Evolutionary conservation across 768 basidiomycete species (phyloP).

Genomic region (Rhodosporidiobolus odoratus): DNA sequence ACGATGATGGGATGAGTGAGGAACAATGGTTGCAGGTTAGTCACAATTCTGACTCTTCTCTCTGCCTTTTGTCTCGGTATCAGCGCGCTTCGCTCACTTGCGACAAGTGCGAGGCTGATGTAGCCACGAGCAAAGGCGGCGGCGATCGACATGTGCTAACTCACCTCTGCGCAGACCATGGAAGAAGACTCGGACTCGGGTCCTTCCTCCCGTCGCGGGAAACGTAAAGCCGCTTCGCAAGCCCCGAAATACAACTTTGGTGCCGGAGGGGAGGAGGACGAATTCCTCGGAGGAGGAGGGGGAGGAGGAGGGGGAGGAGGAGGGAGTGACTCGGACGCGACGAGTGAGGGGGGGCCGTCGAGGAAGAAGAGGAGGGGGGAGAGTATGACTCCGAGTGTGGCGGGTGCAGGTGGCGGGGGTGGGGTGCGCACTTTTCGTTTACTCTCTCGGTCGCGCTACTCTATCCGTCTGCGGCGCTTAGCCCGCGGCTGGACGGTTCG

Average conservation of each 20-base stretch:
- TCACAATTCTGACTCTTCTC: constrained; percentile 21
- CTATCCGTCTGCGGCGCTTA: constrained; percentile 68
- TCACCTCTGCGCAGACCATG: not conserved
- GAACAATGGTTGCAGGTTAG: constrained; percentile 84
- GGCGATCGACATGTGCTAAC: not conserved
- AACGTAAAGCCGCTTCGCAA: constrained; percentile 12
- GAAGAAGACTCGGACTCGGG: constrained; percentile 31
- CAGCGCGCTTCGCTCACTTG: no score
- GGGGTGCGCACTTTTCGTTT: constrained; percentile 49
- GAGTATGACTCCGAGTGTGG: constrained; percentile 19
- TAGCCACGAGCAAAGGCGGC: no score
- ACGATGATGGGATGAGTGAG: constrained; percentile 88
- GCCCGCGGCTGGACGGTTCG: no score
- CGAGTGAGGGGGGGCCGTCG: constrained; percentile 38
- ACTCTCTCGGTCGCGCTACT: constrained; percentile 34
- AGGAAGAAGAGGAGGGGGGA: constrained; percentile 5
- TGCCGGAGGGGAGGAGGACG: constrained; percentile 51
- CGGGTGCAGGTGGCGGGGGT: constrained; percentile 67
- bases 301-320: not conserved
- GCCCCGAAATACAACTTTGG: constrained; percentile 4
- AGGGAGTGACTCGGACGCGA: constrained; percentile 21
- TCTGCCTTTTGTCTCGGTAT: not conserved
- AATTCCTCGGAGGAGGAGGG: constrained; percentile 23
- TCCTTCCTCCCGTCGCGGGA: constrained; percentile 3
- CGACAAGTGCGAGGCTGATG: no score